Base-by-base conservation (phyloP, 495 filamentous ascomycete species). In the Apiosordaria backusii region DNA sequence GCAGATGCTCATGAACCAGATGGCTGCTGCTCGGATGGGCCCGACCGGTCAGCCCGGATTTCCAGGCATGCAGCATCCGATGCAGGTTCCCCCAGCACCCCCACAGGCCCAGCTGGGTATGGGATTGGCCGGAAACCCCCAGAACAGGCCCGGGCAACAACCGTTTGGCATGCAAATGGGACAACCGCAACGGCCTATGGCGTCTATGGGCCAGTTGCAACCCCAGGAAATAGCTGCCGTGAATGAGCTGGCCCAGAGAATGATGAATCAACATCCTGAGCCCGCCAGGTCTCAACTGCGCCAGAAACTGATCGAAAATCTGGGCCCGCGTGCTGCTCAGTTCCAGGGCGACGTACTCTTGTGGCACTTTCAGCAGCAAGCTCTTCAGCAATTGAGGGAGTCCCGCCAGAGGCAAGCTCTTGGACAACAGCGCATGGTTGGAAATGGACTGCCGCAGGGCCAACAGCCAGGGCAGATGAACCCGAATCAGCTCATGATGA, bases 1-100 rank as follows among this genome's bases (percentile, higher is more conserved):
- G 24, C 74, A 79, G 57, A 76, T 80, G 76, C 74, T 85, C 69
- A 77, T 83, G 76, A 82, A 78, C 61, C 81, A 79, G 64, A 79
- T 82, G 72, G 70, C 63, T 5, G 60, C 60, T 16, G 77, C 81
- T 52, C 74, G 71, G 0, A 73, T 82, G 73, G 75, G 74, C 0
- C 81, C 81, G 65, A 77, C 71, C 1, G 59, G 71, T 0, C 82
- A 82, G 60, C 78, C 73, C 2, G 69, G 76, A 1, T 83, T 86
- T 52, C 81, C 79, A 53, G 79, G 81, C 40, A 75, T 83, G 35
- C 80, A 81, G 40, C 80, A 83, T 27, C 83, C 74, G 52, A 83
- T 81, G 80, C 82, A 85, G 67, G 71, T 79, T 0, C 76, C 79
- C 1, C 76, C 69, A 50, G 76, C 82, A 18, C 76, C 80, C 9